A percentile compares a stretch with the other conserved stretches of the same genome.
These are phyloP conservation scores for Colletotrichum brevisporum DNA, from an alignment of 2,329 filamentous ascomycete genomes.

Conservation along the genomic window DNA sequence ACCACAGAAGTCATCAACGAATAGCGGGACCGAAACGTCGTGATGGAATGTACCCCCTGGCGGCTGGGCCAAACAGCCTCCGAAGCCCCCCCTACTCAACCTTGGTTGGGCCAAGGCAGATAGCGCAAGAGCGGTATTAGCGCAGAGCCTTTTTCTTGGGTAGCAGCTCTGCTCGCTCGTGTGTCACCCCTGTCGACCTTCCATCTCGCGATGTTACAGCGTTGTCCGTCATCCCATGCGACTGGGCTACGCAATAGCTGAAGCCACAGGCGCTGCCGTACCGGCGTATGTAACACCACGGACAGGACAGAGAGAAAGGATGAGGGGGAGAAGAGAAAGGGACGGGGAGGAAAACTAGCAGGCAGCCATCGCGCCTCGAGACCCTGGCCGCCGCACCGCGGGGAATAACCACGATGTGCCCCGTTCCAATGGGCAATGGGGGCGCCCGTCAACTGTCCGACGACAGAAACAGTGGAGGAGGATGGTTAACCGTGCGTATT, in stretches of 20 bases:
- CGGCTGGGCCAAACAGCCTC: background rate
- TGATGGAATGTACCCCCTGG: background rate
- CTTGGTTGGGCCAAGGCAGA: background rate
- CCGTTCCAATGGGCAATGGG: slow-evolving; percentile 26
- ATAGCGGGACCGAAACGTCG: slow-evolving; percentile 20
- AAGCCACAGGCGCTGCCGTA: slow-evolving; percentile 6
- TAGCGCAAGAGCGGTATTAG: no score
- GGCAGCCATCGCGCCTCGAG: slow-evolving; percentile 9
- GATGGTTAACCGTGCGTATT: slow-evolving; percentile 25
- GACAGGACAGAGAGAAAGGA: no score
- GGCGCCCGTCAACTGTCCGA: background rate
- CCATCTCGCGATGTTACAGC: slow-evolving; percentile 9
- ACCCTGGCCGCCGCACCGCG: slow-evolving; percentile 18
- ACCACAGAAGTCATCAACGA: slow-evolving; percentile 1
- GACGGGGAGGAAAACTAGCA: background rate
- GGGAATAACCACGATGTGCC: slow-evolving; percentile 20
- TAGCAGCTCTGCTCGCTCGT: slow-evolving; percentile 7
- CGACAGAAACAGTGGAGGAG: slow-evolving; percentile 8
- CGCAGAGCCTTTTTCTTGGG: no score
- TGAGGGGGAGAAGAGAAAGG: background rate
- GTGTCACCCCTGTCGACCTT: slow-evolving; percentile 17
- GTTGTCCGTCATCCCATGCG: slow-evolving; percentile 12
- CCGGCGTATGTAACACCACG: background rate
- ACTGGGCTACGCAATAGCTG: background rate
- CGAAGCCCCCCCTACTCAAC: background rate